phyloP scores from a whole-genome alignment of 148 eudicot genomes.

The Rhododendron vialii region DNA sequence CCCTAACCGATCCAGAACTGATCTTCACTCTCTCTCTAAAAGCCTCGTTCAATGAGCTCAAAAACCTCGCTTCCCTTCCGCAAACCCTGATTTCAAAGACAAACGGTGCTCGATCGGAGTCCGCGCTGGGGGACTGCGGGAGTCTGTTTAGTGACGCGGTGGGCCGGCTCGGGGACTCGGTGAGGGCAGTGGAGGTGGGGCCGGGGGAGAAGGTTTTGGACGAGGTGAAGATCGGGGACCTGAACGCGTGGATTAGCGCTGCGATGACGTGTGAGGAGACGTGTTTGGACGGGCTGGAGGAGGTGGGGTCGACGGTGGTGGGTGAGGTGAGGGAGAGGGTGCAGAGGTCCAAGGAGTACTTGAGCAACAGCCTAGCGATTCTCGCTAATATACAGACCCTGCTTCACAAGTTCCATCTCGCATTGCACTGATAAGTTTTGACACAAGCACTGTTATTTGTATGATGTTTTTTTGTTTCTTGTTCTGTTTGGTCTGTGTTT shows the following conservation, averaged over 20 bases:
- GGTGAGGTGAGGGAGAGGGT: slow-evolving; percentile 34
- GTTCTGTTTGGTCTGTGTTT: not conserved
- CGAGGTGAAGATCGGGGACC: slow-evolving; percentile 29
- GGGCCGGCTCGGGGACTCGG: slow-evolving; percentile 32
- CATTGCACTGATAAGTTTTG: slow-evolving; percentile 22
- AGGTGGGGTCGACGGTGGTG: slow-evolving; percentile 42
- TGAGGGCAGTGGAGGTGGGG: slow-evolving; percentile 11
- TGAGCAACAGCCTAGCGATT: slow-evolving; percentile 55
- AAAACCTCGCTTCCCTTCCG: slow-evolving; percentile 19
- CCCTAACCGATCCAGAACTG: slow-evolving; percentile 22
- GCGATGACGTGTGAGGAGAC: slow-evolving; percentile 58
- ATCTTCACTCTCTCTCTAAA: slow-evolving; percentile 34
- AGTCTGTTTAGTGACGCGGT: slow-evolving; percentile 41
- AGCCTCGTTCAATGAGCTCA: slow-evolving; percentile 16
- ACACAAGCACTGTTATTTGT: not conserved
- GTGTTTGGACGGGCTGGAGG: slow-evolving; percentile 54
- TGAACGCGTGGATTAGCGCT: slow-evolving; percentile 56
- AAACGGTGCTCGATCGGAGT: slow-evolving; percentile 19
- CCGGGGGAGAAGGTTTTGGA: slow-evolving; percentile 21
- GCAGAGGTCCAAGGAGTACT: slow-evolving; percentile 34
- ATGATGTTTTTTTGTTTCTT: not conserved
- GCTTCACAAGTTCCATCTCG: slow-evolving; percentile 24
- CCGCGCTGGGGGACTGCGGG: slow-evolving; percentile 42
- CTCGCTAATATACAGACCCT: slow-evolving; percentile 29
- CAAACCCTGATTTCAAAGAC: slow-evolving; percentile 17